Evolutionary conservation across 2,329 filamentous ascomycete species (phyloP).

Genomic region (Tolypocladium nubicola): DNA sequence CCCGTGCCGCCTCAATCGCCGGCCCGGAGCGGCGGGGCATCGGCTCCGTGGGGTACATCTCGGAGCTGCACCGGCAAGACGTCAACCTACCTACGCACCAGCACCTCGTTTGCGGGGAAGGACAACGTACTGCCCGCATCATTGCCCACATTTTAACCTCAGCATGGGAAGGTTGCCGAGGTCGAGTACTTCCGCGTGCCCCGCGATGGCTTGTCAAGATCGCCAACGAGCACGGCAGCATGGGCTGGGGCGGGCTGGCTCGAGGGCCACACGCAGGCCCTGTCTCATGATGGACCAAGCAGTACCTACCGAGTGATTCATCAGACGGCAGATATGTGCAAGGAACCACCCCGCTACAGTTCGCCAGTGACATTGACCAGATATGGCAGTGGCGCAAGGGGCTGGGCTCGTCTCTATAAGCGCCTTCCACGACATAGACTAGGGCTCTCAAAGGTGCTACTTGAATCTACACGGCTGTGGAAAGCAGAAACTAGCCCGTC

Average conservation of each 20-base stretch:
- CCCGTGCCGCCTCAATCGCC: neutral
- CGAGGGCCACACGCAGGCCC: constrained; percentile 58
- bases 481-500: neutral
- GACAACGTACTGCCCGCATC: neutral
- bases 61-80: neutral
- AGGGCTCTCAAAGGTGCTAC: constrained; percentile 54
- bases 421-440: constrained; percentile 66
- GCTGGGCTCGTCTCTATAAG: constrained; percentile 74
- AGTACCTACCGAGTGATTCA: neutral
- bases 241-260: constrained; percentile 44
- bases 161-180: constrained; percentile 20
- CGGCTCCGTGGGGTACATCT: neutral
- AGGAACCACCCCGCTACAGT: constrained; percentile 28
- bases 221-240: constrained; percentile 51
- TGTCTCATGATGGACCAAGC: constrained; percentile 31
- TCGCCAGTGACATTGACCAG: constrained; percentile 65
- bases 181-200: constrained; percentile 68
- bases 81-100: neutral
- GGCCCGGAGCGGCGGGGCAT: neutral
- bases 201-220: constrained; percentile 75
- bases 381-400: constrained; percentile 70
- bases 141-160: neutral
- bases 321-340: neutral
- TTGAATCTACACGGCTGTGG: neutral
- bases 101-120: neutral